These are phyloP conservation scores for Steccherinum ochraceum DNA, from an alignment of 768 basidiomycete genomes.

Conservation along the genomic window DNA sequence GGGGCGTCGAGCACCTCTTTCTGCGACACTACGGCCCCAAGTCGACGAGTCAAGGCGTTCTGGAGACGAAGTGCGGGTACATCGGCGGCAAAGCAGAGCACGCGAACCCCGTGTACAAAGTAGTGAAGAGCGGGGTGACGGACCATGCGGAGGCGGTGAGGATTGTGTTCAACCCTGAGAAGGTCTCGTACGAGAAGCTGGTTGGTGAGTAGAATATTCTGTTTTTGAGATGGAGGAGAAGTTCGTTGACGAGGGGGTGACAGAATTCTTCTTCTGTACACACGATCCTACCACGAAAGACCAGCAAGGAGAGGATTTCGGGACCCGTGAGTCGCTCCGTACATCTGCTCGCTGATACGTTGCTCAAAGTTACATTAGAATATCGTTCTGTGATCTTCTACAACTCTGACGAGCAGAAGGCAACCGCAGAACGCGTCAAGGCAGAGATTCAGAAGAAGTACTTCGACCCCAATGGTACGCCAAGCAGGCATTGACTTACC, in stretches of 20 bases:
- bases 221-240: not conserved
- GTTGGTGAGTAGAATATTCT: constrained; percentile 52
- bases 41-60: constrained; percentile 62
- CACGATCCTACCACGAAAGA: constrained; percentile 88
- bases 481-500: not conserved
- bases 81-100: constrained; percentile 59
- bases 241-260: not conserved
- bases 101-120: constrained; percentile 57
- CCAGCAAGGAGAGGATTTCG: constrained; percentile 69
- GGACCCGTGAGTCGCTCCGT: constrained; percentile 55
- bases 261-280: constrained; percentile 92
- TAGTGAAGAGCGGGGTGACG: constrained; percentile 77
- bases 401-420: constrained; percentile 62
- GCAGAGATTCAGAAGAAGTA: constrained; percentile 80
- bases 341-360: not conserved
- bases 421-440: constrained; percentile 70
- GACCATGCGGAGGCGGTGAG: constrained; percentile 85
- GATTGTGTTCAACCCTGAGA: constrained; percentile 78
- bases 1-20: constrained; percentile 86
- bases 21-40: constrained; percentile 71
- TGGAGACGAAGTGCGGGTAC: constrained; percentile 73
- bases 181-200: constrained; percentile 78
- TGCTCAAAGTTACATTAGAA: constrained; percentile 37
- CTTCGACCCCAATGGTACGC: constrained; percentile 56
- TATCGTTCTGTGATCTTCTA: constrained; percentile 94